Base-by-base conservation (phyloP, 2,329 filamentous ascomycete genomes). In the Colletotrichum camelliae region DNA sequence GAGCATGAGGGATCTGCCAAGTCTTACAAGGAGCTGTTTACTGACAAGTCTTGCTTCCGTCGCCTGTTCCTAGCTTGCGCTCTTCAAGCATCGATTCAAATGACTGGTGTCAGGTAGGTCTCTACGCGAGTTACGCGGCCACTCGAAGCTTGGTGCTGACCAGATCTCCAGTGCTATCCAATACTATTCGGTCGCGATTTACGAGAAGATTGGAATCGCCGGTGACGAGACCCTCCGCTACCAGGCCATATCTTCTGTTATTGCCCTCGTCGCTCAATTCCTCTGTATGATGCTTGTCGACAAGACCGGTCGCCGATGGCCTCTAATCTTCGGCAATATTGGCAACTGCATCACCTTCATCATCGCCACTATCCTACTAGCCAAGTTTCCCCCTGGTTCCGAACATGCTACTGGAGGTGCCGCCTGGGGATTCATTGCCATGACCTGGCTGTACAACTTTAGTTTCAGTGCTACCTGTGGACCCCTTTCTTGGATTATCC, bases 371-470 rank as follows among this genome's bases (percentile, higher is more conserved):
- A 80, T 89, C 33, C 82, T 91, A 13, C 80, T 84, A 83, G 83
- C 88, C 58, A 79, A 83, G 35, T 96, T 93, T 83, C 94, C 94
- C 2, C 90, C 93, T 2, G 86, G 88, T 3, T 83, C 83, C 62
- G 85, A 87, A 74, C 83, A 83, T 74, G 84, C 84, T 55, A 72
- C 31, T 24, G 65, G 71, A 13, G 57, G 66, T 48, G 93, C 93
- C 1, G 88, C 89, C 8, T 95, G 93, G 93, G 93, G 91, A 2
- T 96, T 96, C 84, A 96, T 96, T 77, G 80, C 76, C 57, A 88
- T 91, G 79, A 96, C 94, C 1, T 96, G 94, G 94, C 82, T 94
- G 2, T 96, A 95, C 88, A 96, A 96, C 85, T 94, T 95, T 86
- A 93, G 89, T 57, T 96, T 95, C 87, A 93, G 89, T 5, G 89